These are phyloP conservation scores for Beta lomatogona DNA, from an alignment of 179 eudicot species.

Conservation along the genomic window DNA sequence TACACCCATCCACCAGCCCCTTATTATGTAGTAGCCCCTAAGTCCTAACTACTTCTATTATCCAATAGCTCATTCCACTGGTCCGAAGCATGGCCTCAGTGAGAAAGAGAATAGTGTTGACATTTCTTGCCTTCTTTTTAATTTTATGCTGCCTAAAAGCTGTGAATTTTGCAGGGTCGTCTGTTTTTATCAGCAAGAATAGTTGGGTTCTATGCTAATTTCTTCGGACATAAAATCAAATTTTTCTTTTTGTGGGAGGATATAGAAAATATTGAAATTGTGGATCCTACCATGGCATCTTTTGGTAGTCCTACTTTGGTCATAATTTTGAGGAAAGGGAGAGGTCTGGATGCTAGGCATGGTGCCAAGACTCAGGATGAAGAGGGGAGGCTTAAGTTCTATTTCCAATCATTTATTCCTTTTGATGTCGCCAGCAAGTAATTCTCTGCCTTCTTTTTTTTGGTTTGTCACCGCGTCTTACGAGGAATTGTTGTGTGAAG, in stretches of 20 bases:
- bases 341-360: conserved; percentile 75
- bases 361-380: conserved; percentile 83
- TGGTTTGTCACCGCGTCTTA: background rate
- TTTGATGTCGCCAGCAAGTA: conserved; percentile 73
- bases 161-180: conserved; percentile 64
- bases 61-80: background rate
- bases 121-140: background rate
- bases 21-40: background rate
- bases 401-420: conserved; percentile 80
- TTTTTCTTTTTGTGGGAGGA: conserved; percentile 91
- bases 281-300: conserved; percentile 65
- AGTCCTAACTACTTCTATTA: background rate
- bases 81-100: background rate
- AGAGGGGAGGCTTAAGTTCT: conserved; percentile 78
- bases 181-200: conserved; percentile 86
- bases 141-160: background rate
- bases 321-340: conserved; percentile 67
- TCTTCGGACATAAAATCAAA: conserved; percentile 78
- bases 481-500: background rate
- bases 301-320: conserved; percentile 78
- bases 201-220: conserved; percentile 78
- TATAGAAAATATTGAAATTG: conserved; percentile 74
- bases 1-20: background rate
- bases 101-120: background rate
- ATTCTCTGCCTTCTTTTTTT: background rate